Evolutionary conservation across 768 basidiomycete genomes (phyloP).

Genomic region (Tephrocybe sp.): DNA sequence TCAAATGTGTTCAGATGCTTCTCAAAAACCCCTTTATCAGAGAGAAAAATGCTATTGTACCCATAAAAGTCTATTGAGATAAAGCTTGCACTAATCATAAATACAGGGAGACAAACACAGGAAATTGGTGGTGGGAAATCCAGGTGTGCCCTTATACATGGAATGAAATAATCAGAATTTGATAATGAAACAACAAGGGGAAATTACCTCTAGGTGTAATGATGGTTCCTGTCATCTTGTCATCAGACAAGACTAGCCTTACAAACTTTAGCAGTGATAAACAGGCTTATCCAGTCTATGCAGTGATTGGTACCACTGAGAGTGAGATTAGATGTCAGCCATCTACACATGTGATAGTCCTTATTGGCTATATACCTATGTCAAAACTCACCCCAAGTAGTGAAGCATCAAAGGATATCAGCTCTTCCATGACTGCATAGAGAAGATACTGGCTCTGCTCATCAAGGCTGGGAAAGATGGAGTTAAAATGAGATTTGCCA

Average conservation of each 20-base stretch:
- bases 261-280: too few relatives aligned
- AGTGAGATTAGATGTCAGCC: too few relatives aligned
- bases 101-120: slow-evolving; percentile 38
- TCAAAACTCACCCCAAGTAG: slow-evolving; percentile 23
- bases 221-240: slow-evolving; percentile 36
- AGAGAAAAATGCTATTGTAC: slow-evolving; percentile 24
- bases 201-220: too few relatives aligned
- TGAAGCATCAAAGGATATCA: slow-evolving; percentile 7
- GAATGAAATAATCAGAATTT: slow-evolving; percentile 4
- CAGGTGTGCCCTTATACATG: slow-evolving; percentile 27
- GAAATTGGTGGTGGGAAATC: slow-evolving; percentile 33
- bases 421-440: too few relatives aligned
- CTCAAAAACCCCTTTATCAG: slow-evolving; percentile 29
- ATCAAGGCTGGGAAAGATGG: slow-evolving; percentile 27
- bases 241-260: too few relatives aligned
- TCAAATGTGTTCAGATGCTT: slow-evolving; percentile 28
- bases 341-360: too few relatives aligned
- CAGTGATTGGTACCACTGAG: slow-evolving; percentile 40
- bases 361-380: too few relatives aligned
- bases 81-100: slow-evolving; percentile 15
- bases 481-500: slow-evolving; percentile 33
- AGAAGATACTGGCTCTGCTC: slow-evolving; percentile 26
- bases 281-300: too few relatives aligned
- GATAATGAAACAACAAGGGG: background rate
- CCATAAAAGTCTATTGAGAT: slow-evolving; percentile 24